These are phyloP conservation scores for Venustampulla echinocandica DNA, from an alignment of 495 filamentous ascomycete species.

Conservation along the genomic window DNA sequence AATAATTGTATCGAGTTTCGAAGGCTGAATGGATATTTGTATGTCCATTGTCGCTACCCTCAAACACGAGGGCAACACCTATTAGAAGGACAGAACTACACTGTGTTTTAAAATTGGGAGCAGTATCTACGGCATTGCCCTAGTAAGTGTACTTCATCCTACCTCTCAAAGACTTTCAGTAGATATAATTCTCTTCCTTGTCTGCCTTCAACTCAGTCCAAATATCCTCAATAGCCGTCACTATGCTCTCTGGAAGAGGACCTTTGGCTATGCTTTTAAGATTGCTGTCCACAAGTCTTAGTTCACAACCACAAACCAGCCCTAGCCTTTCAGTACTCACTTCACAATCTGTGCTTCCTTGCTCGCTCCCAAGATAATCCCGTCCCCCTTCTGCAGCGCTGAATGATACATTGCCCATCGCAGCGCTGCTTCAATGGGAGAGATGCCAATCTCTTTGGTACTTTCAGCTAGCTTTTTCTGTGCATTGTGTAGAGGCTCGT, in stretches of 20 bases:
- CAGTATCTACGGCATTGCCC: no score
- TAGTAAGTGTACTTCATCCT: no score
- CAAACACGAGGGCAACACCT: no score
- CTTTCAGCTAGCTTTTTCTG: conserved; percentile 37
- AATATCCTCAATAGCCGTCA: conserved; percentile 21
- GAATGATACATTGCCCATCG: conserved; percentile 49
- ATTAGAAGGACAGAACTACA: no score
- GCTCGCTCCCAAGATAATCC: conserved; percentile 41
- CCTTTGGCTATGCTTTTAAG: conserved; percentile 36
- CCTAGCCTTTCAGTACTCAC: no score
- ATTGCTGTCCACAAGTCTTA: no score
- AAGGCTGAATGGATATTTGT: no score
- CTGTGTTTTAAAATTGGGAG: no score
- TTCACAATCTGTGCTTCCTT: conserved; percentile 36
- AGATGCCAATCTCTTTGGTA: conserved; percentile 29
- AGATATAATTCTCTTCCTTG: neutral
- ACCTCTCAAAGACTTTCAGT: no score
- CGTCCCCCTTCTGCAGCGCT: conserved; percentile 39
- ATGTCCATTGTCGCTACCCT: no score
- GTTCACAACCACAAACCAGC: no score
- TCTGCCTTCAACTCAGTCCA: conserved; percentile 2
- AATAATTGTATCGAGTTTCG: no score
- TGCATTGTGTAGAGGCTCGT: conserved; percentile 26
- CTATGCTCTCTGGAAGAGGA: conserved; percentile 36
- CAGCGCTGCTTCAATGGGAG: conserved; percentile 41